Base-by-base conservation (phyloP, 2,329 filamentous ascomycete genomes). In the Rutstroemia sydowiana region DNA sequence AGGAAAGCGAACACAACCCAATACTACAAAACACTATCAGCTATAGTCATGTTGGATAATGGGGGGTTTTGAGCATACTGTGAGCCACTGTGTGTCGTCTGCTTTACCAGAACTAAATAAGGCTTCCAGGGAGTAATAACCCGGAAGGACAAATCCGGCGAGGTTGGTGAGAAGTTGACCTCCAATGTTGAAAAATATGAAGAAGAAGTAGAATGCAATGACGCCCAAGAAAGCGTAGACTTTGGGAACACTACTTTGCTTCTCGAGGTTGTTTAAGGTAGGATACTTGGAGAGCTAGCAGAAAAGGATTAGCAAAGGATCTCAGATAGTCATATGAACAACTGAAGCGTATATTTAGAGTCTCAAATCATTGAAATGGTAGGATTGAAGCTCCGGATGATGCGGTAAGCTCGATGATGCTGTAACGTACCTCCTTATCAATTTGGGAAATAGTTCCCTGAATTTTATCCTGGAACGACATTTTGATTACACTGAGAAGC, bases 141-240 rank as follows among this genome's bases (percentile, higher is more conserved):
- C 84, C 23, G 88, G 88, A 57, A 95, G 79, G 63, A 87, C 73
- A 69, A 93, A 93, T 57, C 88, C 88, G 61, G 88, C 87, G 61
- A 90, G 73, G 75, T 95, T 95, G 73, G 88, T 90, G 62, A 95
- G 76, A 66, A 93, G 85, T 73, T 91, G 87, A 63, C 88, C 88
- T 59, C 85, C 88, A 59, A 93, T 86, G 79, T 95, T 95, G 78
- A 95, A 90, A 75, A 93, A 83, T 73, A 93, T 88, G 63, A 93
- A 81, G 76, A 92, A 89, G 75, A 93, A 89, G 78, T 95, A 95
- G 60, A 91, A 80, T 47, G 83, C 83, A 55, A 72, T 84, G 53
- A 88, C 67, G 63, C 88, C 88, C 63, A 92, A 83, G 66, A 87
- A 78, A 60, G 82, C 85, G 70, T 95, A 93, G 65, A 87, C 85